Conservation (phyloP, 805 yeast species). For the Scheffersomyces stipitis region DNA sequence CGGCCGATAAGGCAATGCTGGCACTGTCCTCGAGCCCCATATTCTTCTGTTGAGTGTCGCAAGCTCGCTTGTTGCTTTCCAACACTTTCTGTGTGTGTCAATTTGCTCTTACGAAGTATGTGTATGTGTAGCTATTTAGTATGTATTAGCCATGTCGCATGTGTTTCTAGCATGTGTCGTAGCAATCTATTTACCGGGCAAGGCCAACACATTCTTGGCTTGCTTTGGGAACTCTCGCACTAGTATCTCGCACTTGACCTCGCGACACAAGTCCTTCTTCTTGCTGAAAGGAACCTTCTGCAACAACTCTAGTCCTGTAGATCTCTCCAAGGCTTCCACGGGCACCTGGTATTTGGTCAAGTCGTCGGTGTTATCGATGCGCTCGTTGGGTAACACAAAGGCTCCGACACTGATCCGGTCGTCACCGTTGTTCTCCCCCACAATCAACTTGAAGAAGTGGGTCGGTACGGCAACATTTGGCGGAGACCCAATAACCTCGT, state of each 20-base stretch:
- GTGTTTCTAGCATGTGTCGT: neutral
- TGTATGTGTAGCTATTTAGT: neutral
- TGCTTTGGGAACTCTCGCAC: conserved; percentile 75
- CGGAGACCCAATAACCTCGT: conserved; percentile 95
- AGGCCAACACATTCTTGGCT: conserved; percentile 16
- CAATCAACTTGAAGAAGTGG: conserved; percentile 87
- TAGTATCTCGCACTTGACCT: conserved; percentile 73
- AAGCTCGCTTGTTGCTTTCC: no score
- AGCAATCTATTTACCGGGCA: conserved; percentile 10
- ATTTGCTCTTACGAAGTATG: no score
- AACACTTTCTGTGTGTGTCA: no score
- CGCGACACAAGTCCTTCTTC: conserved; percentile 70
- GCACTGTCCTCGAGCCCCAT: no score
- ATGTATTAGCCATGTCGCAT: neutral
- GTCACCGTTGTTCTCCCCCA: conserved; percentile 63
- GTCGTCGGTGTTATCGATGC: conserved; percentile 68
- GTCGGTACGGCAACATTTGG: conserved; percentile 97
- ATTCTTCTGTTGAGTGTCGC: no score
- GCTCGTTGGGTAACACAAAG: conserved; percentile 89
- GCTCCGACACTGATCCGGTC: conserved; percentile 76
- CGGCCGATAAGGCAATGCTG: no score
- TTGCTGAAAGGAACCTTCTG: conserved; percentile 59
- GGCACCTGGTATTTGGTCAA: conserved; percentile 83
- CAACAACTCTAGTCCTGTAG: conserved; percentile 81
- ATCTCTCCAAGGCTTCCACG: conserved; percentile 80